Conservation (phyloP, 371 early-diverging fungal genomes). For the Rhizopus stolonifer region DNA sequence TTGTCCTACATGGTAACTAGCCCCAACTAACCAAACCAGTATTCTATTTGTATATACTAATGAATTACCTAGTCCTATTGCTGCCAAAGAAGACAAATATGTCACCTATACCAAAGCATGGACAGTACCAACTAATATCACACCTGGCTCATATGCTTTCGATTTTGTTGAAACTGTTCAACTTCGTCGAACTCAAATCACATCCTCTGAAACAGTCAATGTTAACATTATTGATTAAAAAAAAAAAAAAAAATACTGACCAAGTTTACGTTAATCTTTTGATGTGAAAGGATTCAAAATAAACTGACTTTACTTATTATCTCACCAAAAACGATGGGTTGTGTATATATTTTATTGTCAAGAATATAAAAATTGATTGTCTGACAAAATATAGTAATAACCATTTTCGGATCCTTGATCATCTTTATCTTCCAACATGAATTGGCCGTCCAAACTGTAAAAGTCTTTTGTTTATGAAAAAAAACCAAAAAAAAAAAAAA, state of each 20-base stretch:
- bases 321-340: no score
- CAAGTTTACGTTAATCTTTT: background rate
- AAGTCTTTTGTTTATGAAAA: no score
- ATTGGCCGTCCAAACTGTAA: no score
- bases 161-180: constrained; percentile 41
- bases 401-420: no score
- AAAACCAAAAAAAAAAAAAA: no score
- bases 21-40: background rate
- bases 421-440: no score
- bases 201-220: constrained; percentile 41
- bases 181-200: constrained; percentile 35
- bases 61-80: constrained; percentile 27
- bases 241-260: background rate
- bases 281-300: no score
- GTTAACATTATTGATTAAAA: constrained; percentile 38
- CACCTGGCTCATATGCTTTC: constrained; percentile 57
- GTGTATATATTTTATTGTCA: no score
- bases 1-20: constrained; percentile 14
- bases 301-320: no score
- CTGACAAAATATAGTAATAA: no score
- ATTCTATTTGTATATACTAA: background rate
- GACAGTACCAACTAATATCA: constrained; percentile 51
- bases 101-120: constrained; percentile 44
- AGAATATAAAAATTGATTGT: no score
- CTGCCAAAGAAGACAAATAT: constrained; percentile 31